Conservation (phyloP, 2,329 filamentous ascomycete species). For the Camillea tinctor region DNA sequence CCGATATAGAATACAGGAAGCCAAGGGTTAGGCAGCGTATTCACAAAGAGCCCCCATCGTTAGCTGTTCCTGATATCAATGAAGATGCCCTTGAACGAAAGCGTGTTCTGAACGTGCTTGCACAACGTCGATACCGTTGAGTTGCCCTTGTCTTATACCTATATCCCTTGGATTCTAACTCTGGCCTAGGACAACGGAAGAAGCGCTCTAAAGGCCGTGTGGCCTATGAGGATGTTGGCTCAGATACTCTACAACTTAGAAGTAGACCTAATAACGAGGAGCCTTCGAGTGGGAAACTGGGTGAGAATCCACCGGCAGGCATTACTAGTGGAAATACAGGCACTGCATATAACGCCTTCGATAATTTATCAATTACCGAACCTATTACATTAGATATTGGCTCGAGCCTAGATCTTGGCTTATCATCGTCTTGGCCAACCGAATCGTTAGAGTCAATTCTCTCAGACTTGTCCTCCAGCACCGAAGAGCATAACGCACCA, state of each 20-base stretch:
- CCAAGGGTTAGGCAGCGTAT: slow-evolving; percentile 37
- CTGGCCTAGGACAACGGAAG: slow-evolving; percentile 9
- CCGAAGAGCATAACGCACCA: background rate
- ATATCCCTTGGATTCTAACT: slow-evolving; percentile 8
- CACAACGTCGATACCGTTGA: slow-evolving; percentile 52
- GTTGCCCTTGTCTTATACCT: slow-evolving; percentile 3
- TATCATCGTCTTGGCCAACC: background rate
- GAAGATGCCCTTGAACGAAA: slow-evolving; percentile 53
- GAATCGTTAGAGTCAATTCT: background rate
- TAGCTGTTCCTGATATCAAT: slow-evolving; percentile 47
- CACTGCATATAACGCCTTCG: background rate
- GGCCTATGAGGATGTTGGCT: background rate
- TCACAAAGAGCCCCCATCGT: slow-evolving; percentile 39
- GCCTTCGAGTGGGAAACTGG: background rate
- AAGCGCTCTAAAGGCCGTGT: slow-evolving; percentile 6
- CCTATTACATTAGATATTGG: background rate
- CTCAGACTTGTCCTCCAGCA: background rate
- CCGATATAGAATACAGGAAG: slow-evolving; percentile 2
- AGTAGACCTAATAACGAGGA: background rate
- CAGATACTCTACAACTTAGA: background rate
- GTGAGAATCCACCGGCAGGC: background rate
- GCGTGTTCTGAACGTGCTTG: slow-evolving; percentile 52
- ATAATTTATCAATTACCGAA: background rate
- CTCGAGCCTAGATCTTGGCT: background rate
- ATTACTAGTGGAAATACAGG: background rate